Conservation (phyloP, 495 filamentous ascomycete genomes). For the Beverwykella pulmonaria region DNA sequence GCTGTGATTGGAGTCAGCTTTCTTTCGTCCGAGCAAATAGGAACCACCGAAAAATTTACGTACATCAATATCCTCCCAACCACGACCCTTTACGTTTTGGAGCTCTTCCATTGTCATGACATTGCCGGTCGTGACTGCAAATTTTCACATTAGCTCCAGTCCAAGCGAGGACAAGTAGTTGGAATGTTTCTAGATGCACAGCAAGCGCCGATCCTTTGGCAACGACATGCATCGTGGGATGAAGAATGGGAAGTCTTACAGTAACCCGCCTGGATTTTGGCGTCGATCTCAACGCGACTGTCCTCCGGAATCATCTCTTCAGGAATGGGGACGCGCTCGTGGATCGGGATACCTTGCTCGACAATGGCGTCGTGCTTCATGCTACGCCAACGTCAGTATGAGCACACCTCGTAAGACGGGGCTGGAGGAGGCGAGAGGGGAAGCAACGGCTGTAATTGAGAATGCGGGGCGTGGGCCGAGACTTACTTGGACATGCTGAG, state of each 20-base stretch:
- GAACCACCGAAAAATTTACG: constrained; percentile 26
- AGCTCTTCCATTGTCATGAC: constrained; percentile 86
- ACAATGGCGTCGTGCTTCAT: constrained; percentile 99
- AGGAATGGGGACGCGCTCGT: constrained; percentile 90
- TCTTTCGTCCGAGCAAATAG: neutral
- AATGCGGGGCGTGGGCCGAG: neutral
- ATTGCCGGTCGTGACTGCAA: constrained; percentile 76
- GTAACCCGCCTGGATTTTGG: constrained; percentile 95
- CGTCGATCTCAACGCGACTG: constrained; percentile 96
- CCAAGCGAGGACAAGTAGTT: constrained; percentile 43
- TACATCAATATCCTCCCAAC: constrained; percentile 82
- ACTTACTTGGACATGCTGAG: constrained; percentile 95
- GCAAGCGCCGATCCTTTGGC: constrained; percentile 22
- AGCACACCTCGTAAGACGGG: neutral
- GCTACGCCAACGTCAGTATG: constrained; percentile 48
- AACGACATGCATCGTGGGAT: neutral
- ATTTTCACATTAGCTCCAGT: neutral
- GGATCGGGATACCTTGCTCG: constrained; percentile 89
- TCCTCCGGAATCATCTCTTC: constrained; percentile 94
- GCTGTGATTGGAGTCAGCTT: constrained; percentile 28
- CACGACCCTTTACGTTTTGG: constrained; percentile 78
- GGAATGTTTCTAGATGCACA: neutral
- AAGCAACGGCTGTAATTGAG: neutral
- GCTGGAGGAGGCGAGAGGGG: neutral
- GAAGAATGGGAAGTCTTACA: constrained; percentile 47